Conservation (phyloP, 2,329 filamentous ascomycete genomes). For the Gaeumannomyces tritici region DNA sequence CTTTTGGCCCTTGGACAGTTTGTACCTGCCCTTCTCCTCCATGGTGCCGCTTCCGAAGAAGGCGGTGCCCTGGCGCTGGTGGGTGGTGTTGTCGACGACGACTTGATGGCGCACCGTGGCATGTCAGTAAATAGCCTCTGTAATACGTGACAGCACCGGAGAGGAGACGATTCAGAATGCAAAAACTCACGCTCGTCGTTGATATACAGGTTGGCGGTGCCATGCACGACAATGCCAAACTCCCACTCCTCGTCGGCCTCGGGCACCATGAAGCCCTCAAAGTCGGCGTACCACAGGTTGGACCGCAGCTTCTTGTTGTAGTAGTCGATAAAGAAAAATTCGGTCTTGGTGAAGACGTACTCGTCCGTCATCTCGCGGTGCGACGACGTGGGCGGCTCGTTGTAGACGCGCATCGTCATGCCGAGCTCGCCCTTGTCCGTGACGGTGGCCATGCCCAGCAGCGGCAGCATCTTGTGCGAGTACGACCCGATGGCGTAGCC, state of each 20-base stretch:
- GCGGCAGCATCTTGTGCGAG: constrained; percentile 53
- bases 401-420: constrained; percentile 53
- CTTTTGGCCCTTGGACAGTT: constrained; percentile 40
- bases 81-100: constrained; percentile 56
- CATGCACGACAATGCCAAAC: constrained; percentile 56
- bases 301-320: constrained; percentile 42
- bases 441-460: constrained; percentile 39
- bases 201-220: constrained; percentile 55
- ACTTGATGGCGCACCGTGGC: no score
- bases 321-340: constrained; percentile 40
- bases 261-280: constrained; percentile 50
- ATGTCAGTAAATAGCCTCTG: no score
- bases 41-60: constrained; percentile 51
- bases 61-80: constrained; percentile 48
- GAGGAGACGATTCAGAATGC: not conserved
- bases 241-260: constrained; percentile 53
- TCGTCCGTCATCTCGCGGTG: constrained; percentile 41
- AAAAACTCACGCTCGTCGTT: constrained; percentile 34
- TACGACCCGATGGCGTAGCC: constrained; percentile 52
- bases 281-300: constrained; percentile 46
- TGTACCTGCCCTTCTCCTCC: constrained; percentile 45
- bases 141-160: no score
- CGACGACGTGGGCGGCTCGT: constrained; percentile 40
- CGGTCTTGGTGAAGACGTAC: constrained; percentile 35
- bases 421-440: constrained; percentile 44